A percentile compares a stretch with the other conserved stretches of the same genome.
These are phyloP conservation scores for Aspergillus coremiiformis DNA, from an alignment of 495 filamentous ascomycete species.

Conservation along the genomic window DNA sequence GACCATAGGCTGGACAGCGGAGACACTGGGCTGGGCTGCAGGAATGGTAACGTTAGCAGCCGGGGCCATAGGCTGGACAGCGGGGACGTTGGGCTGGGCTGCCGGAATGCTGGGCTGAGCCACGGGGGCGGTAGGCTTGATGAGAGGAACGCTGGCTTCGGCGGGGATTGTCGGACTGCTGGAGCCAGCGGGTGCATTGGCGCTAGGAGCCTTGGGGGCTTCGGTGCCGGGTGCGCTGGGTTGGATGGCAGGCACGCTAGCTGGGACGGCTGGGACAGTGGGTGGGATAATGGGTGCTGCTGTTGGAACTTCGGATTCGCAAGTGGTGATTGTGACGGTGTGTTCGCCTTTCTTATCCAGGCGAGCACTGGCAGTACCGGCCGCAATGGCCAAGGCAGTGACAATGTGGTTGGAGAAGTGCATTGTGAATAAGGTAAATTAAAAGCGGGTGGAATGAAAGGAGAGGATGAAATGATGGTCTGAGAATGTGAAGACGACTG, in stretches of 20 bases:
- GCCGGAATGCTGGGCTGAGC: background rate
- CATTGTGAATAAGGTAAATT: slow-evolving; percentile 14
- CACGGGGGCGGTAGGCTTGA: background rate
- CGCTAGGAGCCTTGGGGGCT: background rate
- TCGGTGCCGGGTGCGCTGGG: background rate
- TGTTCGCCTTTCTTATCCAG: background rate
- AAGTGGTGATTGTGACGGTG: slow-evolving; percentile 5
- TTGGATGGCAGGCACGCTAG: background rate
- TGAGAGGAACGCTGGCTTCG: slow-evolving; percentile 1
- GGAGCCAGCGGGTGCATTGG: background rate
- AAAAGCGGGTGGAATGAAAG: no score
- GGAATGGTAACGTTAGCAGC: background rate
- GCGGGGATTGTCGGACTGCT: background rate
- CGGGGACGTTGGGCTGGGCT: background rate
- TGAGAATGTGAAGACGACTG: background rate
- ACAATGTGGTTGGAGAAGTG: slow-evolving; percentile 13
- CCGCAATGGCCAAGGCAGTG: slow-evolving; percentile 15
- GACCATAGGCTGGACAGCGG: background rate
- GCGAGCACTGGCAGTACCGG: slow-evolving; percentile 12
- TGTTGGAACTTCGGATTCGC: background rate
- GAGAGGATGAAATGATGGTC: background rate
- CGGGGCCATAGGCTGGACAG: background rate
- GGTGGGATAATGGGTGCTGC: background rate
- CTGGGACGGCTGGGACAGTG: background rate
- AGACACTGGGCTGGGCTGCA: no score